These are phyloP conservation scores for Isochrysis galbana DNA, from an alignment of 78 protist species.

Conservation along the genomic window DNA sequence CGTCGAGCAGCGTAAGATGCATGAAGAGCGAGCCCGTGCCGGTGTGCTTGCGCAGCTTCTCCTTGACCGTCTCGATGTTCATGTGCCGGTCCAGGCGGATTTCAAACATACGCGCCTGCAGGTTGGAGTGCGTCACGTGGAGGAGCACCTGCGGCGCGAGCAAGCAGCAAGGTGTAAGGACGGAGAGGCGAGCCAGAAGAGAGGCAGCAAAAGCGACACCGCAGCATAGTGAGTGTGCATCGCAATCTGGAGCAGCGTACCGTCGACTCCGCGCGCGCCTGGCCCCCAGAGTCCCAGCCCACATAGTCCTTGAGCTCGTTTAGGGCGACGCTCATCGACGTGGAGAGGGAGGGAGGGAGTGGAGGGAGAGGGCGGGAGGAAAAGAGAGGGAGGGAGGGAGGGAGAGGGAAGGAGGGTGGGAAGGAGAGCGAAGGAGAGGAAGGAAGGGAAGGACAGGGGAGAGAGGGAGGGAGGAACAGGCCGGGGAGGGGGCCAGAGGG, in stretches of 20 bases:
- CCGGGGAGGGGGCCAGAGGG: too few relatives aligned
- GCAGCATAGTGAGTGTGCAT: too few relatives aligned
- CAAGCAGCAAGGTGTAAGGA: too few relatives aligned
- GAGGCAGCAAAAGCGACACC: too few relatives aligned
- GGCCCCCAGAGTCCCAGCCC: background rate
- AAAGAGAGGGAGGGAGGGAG: background rate
- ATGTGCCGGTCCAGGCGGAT: conserved; percentile 37
- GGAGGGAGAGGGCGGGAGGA: background rate
- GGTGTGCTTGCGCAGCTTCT: conserved; percentile 31
- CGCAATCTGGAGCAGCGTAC: too few relatives aligned
- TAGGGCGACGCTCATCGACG: background rate
- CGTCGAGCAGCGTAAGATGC: conserved; percentile 5
- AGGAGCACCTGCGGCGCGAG: conserved; percentile 5
- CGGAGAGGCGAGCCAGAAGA: too few relatives aligned
- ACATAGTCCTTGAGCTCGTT: background rate
- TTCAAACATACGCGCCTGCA: conserved; percentile 16
- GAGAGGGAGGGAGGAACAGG: background rate
- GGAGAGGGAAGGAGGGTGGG: background rate
- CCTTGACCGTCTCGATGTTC: conserved; percentile 62
- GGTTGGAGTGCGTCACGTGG: conserved; percentile 22
- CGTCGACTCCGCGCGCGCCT: background rate
- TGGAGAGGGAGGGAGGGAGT: background rate
- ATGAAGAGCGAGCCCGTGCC: background rate
- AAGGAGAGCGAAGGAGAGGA: background rate
- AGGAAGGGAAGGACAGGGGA: background rate